Evolutionary conservation across 768 basidiomycete genomes (phyloP), one percentile per base, ranked within the genome.

Genomic region (Auricularia heimuer): DNA sequence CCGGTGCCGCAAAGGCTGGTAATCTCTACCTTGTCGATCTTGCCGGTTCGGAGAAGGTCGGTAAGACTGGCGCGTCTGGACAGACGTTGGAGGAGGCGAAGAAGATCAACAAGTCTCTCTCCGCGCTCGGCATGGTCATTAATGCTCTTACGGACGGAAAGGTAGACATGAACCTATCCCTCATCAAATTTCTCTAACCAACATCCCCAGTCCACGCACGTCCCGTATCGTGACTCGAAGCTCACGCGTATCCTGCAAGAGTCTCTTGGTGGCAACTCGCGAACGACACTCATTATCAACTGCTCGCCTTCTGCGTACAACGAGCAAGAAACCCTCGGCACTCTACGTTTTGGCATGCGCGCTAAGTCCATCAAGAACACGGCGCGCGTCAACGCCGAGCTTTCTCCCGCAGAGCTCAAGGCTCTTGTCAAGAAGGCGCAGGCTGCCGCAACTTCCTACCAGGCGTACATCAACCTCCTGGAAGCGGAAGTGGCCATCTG

Each of bases 351-450:
- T 75, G 97, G 97, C 81, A 98, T 98, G 74, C 92, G 97, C 68
- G 96, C 97, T n/a, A 99, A 99, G 77, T 92, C 92, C n/a, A 99
- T 99, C 85, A 98, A 98, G 91, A 99, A 99, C 77, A 92, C 91
- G 67, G 97, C 97, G 67, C 90, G 97, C 58, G 92, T 99, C 78
- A 99, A 99, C 75, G 94, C 94, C 63, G 97, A 99, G 75, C 83
- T 99, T 62, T 92, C 96, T 2, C 96, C 97, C 2, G 80, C 94
- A 61, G 97, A 99, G 72, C 89, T 99, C 78, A 99, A 98, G 75
- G 87, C 85, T 11, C 80, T 97, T 42, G 81, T 99, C 67, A 85
- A 87, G 71, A 97, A 96, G 77, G 90, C 96, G 0, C 88, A 95
- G 68, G 79, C 90, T 37, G 88, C 94, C 37, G 91, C 93, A 67